phyloP scores from a whole-genome alignment of 2,329 filamentous ascomycete genomes.

The Colletotrichum aenigma region DNA sequence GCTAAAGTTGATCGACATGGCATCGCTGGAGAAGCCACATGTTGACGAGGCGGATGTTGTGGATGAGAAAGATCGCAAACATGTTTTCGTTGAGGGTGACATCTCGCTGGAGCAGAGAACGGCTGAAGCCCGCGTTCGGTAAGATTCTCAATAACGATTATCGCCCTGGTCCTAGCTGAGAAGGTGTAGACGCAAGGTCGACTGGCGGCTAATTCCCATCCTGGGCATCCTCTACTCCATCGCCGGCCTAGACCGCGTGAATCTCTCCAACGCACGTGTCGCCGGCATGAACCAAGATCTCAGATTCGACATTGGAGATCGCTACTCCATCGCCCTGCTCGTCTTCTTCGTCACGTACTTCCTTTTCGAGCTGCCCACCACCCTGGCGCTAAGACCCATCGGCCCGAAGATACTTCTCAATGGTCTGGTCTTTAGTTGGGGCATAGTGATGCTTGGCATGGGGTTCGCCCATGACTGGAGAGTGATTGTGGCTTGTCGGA shows the following conservation, averaged over 20 bases:
- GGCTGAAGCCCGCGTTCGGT: not conserved
- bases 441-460: conserved; percentile 30
- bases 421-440: conserved; percentile 28
- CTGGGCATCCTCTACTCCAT: conserved; percentile 26
- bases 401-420: conserved; percentile 28
- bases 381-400: conserved; percentile 21
- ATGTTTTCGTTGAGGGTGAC: not conserved
- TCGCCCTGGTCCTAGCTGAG: not conserved
- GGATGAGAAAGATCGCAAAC: not conserved
- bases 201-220: conserved; percentile 41
- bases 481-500: conserved; percentile 28
- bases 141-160: not conserved
- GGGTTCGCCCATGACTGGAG: conserved; percentile 31
- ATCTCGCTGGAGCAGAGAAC: not conserved
- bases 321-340: conserved; percentile 21
- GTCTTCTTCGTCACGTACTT: conserved; percentile 26
- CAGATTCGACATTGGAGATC: conserved; percentile 3
- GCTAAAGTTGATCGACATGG: not conserved
- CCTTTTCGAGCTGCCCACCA: not conserved
- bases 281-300: conserved; percentile 23
- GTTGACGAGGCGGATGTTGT: not conserved
- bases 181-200: conserved; percentile 23
- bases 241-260: conserved; percentile 21
- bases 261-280: conserved; percentile 17
- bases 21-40: not conserved